These are phyloP conservation scores for Talaromyces atroroseus DNA, from an alignment of 2,329 filamentous ascomycete species.

Conservation along the genomic window DNA sequence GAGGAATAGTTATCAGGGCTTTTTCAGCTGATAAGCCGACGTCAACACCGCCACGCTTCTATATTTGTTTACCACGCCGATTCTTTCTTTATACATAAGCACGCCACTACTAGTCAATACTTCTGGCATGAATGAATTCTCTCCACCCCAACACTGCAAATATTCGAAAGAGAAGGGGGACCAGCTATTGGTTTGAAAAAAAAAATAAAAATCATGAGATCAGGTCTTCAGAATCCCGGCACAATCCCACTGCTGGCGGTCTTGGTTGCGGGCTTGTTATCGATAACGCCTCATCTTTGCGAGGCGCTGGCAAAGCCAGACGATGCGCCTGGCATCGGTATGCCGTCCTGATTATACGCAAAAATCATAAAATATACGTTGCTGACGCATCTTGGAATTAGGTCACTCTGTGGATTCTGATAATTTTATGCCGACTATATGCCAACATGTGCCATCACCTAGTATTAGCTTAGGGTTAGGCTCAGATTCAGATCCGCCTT, in stretches of 20 bases:
- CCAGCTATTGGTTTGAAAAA: not conserved
- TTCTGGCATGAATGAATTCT: not conserved
- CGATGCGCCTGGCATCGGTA: slow-evolving; percentile 1
- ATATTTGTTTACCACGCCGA: no score
- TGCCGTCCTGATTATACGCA: not conserved
- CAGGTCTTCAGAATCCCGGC: slow-evolving; percentile 7
- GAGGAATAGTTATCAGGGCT: not conserved
- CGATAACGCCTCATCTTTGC: slow-evolving; percentile 10
- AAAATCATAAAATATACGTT: not conserved
- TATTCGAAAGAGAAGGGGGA: not conserved
- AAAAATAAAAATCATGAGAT: slow-evolving; percentile 8
- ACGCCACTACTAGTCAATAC: not conserved
- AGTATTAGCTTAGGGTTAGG: not conserved
- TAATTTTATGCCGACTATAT: not conserved
- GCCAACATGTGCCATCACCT: not conserved
- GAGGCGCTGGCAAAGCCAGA: slow-evolving; percentile 6
- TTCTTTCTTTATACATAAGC: not conserved
- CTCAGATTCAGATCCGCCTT: not conserved
- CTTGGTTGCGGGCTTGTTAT: slow-evolving; percentile 9
- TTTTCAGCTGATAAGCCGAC: not conserved
- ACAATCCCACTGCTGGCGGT: slow-evolving; percentile 11
- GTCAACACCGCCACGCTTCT: no score
- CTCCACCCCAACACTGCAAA: not conserved
- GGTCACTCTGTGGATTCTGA: not conserved
- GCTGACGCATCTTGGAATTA: not conserved